Evolutionary conservation across 352 stramenopile species (phyloP).

Genomic region (Globisporangium nagaii): DNA sequence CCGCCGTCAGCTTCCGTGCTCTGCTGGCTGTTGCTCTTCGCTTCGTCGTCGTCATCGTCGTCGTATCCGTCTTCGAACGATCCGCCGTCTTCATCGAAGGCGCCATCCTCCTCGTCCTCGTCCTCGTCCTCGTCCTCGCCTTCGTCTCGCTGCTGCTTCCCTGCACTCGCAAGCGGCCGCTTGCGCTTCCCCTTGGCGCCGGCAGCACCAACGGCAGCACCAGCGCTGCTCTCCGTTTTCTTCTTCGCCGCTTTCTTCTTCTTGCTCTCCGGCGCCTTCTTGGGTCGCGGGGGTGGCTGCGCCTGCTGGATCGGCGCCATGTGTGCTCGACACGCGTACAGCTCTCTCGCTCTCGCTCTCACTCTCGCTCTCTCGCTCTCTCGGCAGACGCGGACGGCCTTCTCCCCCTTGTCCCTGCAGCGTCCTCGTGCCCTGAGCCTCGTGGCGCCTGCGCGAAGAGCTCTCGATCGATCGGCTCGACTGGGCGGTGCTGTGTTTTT

Average conservation of each 20-base stretch:
- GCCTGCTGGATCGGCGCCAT: background rate
- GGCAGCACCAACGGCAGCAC: background rate
- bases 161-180: background rate
- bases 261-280: background rate
- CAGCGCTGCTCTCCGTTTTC: background rate
- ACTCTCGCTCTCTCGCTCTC: too few relatives aligned
- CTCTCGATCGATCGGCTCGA: background rate
- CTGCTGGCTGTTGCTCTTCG: slow-evolving; percentile 1
- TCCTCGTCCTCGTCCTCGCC: background rate
- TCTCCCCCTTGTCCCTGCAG: too few relatives aligned
- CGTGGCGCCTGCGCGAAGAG: too few relatives aligned
- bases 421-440: too few relatives aligned
- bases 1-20: background rate
- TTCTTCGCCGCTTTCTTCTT: background rate
- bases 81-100: too few relatives aligned
- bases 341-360: too few relatives aligned
- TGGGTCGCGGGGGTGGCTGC: background rate
- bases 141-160: background rate
- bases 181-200: slow-evolving; percentile 7
- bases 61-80: background rate
- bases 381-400: too few relatives aligned
- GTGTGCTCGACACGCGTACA: too few relatives aligned
- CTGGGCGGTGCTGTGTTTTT: background rate
- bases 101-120: background rate
- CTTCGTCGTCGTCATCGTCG: background rate